Percentiles rank a stretch among this genome's conserved stretches.
These are phyloP conservation scores for Albifimbria verrucaria DNA, from an alignment of 2,329 filamentous ascomycete species.

Conservation along the genomic window DNA sequence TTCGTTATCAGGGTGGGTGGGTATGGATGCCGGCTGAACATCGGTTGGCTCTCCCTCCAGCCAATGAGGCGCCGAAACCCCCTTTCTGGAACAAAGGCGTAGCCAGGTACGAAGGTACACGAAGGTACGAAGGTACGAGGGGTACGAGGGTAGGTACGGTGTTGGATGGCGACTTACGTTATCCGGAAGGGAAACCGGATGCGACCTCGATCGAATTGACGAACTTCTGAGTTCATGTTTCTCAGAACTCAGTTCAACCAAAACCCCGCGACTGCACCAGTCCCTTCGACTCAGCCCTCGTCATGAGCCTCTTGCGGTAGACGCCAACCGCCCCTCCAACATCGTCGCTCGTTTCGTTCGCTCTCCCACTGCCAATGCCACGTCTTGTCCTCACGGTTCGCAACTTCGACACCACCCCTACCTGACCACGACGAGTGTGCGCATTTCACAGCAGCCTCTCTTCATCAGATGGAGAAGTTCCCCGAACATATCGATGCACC, in stretches of 20 bases:
- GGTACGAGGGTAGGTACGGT: neutral
- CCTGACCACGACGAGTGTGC: neutral
- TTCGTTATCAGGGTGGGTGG: neutral
- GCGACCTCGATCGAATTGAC: neutral
- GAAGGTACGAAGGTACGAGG: too few species aligned
- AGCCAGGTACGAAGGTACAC: too few species aligned
- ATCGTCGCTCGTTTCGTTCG: constrained; percentile 2
- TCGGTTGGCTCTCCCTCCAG: neutral
- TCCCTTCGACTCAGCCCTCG: neutral
- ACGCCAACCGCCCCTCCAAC: neutral
- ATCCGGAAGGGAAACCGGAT: neutral
- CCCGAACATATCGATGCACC: constrained; percentile 49
- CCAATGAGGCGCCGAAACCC: neutral
- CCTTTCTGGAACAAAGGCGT: neutral
- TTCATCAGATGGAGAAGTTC: constrained; percentile 50
- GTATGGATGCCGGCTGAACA: neutral
- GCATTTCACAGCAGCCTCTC: neutral
- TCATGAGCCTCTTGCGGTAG: neutral
- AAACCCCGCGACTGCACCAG: neutral
- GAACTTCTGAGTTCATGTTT: neutral
- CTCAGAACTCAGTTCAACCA: neutral
- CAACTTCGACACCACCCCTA: neutral
- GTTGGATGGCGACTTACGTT: neutral
- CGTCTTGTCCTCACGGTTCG: neutral
- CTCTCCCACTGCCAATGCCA: neutral